phyloP scores from a whole-genome alignment of 805 yeast species.

The Candida montana region DNA sequence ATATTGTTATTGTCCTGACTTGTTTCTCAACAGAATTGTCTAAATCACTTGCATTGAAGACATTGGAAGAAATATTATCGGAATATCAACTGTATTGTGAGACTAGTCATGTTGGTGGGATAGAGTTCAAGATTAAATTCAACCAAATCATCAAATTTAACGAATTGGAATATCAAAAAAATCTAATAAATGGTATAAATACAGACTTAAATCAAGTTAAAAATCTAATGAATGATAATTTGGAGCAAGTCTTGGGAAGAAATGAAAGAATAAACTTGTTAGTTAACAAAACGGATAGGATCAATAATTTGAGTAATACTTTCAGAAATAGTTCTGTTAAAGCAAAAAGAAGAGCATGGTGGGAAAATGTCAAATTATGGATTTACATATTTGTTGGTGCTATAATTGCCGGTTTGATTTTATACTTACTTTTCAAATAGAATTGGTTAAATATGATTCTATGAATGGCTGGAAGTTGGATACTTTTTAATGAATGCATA shows the following conservation, averaged over 20 bases:
- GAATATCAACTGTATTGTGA: constrained; percentile 39
- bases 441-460: too few species aligned
- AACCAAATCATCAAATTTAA: constrained; percentile 51
- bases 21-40: constrained; percentile 17
- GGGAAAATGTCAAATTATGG: constrained; percentile 43
- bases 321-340: constrained; percentile 49
- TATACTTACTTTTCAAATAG: constrained; percentile 29
- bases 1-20: constrained; percentile 19
- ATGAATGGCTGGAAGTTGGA: neutral
- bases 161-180: constrained; percentile 37
- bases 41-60: constrained; percentile 16
- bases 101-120: constrained; percentile 13
- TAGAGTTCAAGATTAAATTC: constrained; percentile 53
- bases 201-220: constrained; percentile 53
- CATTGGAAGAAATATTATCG: constrained; percentile 31
- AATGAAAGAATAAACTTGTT: constrained; percentile 53
- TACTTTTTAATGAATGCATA: too few species aligned
- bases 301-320: constrained; percentile 47
- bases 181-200: constrained; percentile 32
- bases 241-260: constrained; percentile 51
- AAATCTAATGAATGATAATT: constrained; percentile 53
- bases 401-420: constrained; percentile 66
- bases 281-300: constrained; percentile 56
- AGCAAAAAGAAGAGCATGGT: constrained; percentile 52
- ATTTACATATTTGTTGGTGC: constrained; percentile 53